Percentiles rank a stretch among this genome's conserved stretches.
Evolutionary conservation across 2,329 filamentous ascomycete genomes (phyloP).

Genomic region (Apiospora rasikravindrae): DNA sequence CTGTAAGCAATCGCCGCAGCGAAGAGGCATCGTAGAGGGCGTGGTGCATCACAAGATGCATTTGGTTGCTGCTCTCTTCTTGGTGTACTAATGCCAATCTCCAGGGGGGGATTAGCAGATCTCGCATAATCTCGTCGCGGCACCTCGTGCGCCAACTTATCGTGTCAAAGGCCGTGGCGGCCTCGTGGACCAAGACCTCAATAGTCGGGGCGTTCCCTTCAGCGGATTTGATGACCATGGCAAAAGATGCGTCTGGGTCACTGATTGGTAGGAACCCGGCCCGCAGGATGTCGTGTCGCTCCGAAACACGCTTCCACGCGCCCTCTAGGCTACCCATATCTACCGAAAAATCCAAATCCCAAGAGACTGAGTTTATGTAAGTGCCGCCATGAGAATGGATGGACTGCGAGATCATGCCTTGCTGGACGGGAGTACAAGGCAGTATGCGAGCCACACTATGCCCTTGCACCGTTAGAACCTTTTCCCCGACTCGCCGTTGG

Average conservation of each 20-base stretch:
- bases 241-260: constrained; percentile 66
- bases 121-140: constrained; percentile 41
- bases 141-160: constrained; percentile 44
- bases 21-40: constrained; percentile 86
- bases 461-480: constrained; percentile 40
- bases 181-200: constrained; percentile 23
- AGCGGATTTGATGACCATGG: constrained; percentile 69
- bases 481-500: constrained; percentile 34
- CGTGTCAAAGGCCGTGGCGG: constrained; percentile 36
- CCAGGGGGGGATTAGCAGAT: constrained; percentile 68
- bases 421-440: constrained; percentile 81
- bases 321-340: constrained; percentile 47
- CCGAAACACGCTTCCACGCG: constrained; percentile 65
- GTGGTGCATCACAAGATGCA: constrained; percentile 70
- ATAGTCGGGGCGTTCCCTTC: constrained; percentile 28
- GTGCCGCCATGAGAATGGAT: constrained; percentile 67
- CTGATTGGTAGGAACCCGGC: constrained; percentile 73
- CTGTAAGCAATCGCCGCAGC: constrained; percentile 66
- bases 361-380: constrained; percentile 77
- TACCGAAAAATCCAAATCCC: constrained; percentile 51
- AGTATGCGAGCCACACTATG: constrained; percentile 62
- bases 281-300: constrained; percentile 73
- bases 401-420: constrained; percentile 79
- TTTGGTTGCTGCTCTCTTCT: constrained; percentile 26
- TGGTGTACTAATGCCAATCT: constrained; percentile 55